Percentiles rank a stretch among this genome's conserved stretches.
Conservation (phyloP, 768 basidiomycete genomes). For the Leucogyrophana mollusca region DNA sequence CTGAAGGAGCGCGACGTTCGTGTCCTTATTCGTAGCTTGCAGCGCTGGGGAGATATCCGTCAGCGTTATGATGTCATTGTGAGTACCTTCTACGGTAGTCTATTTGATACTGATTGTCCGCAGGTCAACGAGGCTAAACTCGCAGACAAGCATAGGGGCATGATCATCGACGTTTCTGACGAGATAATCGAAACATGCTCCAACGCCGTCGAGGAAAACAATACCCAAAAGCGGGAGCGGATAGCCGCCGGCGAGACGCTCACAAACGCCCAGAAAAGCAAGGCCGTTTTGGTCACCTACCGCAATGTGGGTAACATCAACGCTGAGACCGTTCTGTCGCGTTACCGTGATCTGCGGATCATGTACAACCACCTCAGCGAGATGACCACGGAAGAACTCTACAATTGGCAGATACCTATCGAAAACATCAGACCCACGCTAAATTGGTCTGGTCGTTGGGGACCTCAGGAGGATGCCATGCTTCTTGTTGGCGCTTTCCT, state of each 20-base stretch:
- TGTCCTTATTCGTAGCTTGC: constrained; percentile 90
- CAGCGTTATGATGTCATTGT: constrained; percentile 94
- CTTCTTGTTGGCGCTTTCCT: constrained; percentile 90
- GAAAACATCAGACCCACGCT: constrained; percentile 92
- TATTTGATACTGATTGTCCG: constrained; percentile 3
- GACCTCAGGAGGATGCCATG: constrained; percentile 88
- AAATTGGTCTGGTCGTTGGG: constrained; percentile 98
- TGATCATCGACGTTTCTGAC: constrained; percentile 89
- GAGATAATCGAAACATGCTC: constrained; percentile 88
- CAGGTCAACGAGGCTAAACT: constrained; percentile 90
- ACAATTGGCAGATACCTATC: constrained; percentile 85
- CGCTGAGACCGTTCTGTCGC: constrained; percentile 92
- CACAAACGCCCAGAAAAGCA: constrained; percentile 93
- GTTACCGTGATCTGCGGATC: constrained; percentile 85
- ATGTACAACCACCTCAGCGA: constrained; percentile 76
- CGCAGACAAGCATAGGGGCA: constrained; percentile 88
- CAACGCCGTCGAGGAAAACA: constrained; percentile 81
- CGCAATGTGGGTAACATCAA: constrained; percentile 92
- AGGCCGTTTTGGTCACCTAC: constrained; percentile 92
- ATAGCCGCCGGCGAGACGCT: constrained; percentile 84
- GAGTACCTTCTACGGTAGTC: constrained; percentile 31
- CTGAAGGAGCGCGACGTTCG: constrained; percentile 97
- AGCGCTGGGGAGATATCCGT: constrained; percentile 97
- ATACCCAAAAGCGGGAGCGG: constrained; percentile 73
- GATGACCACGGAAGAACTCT: constrained; percentile 61